A percentile compares a stretch with the other conserved stretches of the same genome.
phyloP scores from a whole-genome alignment of 179 eudicot genomes.

The Nepenthes alata region DNA sequence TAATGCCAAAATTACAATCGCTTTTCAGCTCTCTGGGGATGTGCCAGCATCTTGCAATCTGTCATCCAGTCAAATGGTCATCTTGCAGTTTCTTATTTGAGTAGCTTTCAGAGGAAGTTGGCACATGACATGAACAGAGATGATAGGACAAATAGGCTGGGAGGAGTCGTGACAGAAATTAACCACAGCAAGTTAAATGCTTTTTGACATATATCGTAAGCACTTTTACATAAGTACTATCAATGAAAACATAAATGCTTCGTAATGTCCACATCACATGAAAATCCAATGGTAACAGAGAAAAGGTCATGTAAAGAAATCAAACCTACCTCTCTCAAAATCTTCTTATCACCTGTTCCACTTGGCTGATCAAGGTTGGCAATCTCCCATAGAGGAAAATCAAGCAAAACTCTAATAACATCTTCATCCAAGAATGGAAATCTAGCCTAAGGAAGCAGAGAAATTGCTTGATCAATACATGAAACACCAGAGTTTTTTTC shows the following conservation, averaged over 20 bases:
- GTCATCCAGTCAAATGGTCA: background rate
- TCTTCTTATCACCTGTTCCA: slow-evolving; percentile 89
- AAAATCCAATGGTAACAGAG: no score
- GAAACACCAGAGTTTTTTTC: background rate
- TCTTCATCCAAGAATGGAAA: slow-evolving; percentile 96
- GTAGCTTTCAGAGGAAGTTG: no score
- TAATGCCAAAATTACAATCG: no score
- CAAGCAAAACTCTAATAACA: slow-evolving; percentile 65
- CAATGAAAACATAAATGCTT: no score
- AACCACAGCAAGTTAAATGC: no score
- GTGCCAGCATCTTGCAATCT: background rate
- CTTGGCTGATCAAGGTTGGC: slow-evolving; percentile 82
- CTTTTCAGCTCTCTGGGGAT: no score
- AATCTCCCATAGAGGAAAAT: slow-evolving; percentile 81
- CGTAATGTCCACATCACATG: no score
- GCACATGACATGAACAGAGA: no score
- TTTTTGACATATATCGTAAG: no score
- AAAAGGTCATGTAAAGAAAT: background rate
- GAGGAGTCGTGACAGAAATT: no score
- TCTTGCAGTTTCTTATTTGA: background rate
- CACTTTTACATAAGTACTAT: no score
- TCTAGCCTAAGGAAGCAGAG: slow-evolving; percentile 50
- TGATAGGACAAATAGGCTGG: no score
- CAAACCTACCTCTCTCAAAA: slow-evolving; percentile 66
- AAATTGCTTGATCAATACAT: background rate